phyloP scores from a whole-genome alignment of 2,329 filamentous ascomycete genomes.

The Orbilia quercus region DNA sequence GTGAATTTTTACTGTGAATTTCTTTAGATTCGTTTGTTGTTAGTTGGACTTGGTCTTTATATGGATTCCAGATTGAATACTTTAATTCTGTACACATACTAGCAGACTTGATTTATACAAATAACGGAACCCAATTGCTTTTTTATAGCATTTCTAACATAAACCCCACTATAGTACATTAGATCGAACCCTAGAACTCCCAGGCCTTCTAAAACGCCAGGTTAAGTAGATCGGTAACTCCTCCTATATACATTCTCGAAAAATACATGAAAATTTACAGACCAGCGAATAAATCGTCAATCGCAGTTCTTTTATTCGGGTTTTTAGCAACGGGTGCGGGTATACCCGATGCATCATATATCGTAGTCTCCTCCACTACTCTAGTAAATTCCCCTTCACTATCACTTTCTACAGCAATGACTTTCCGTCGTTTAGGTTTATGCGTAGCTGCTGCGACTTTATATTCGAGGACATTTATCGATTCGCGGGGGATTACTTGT shows the following conservation, averaged over 20 bases:
- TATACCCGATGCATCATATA: neutral
- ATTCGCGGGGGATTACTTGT: slow-evolving; percentile 42
- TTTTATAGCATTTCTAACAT: too few relatives aligned
- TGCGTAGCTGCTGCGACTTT: neutral
- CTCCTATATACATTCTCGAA: too few relatives aligned
- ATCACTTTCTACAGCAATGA: slow-evolving; percentile 9
- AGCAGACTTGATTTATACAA: too few relatives aligned
- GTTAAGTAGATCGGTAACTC: too few relatives aligned
- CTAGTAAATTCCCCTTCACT: neutral
- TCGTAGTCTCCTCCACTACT: neutral
- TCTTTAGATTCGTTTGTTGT: neutral
- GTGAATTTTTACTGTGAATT: slow-evolving; percentile 1
- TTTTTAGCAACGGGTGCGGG: neutral
- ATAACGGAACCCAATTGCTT: too few relatives aligned
- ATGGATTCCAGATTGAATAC: too few relatives aligned
- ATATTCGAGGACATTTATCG: slow-evolving; percentile 4
- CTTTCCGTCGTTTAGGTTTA: slow-evolving; percentile 25
- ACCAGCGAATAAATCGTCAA: slow-evolving; percentile 47
- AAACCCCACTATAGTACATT: neutral
- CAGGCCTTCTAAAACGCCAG: neutral
- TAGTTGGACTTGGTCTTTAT: neutral
- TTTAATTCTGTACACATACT: too few relatives aligned
- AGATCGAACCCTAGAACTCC: neutral
- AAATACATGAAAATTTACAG: slow-evolving; percentile 10
- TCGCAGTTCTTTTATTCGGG: slow-evolving; percentile 30